A percentile compares a stretch with the other conserved stretches of the same genome.
Conservation (phyloP, 2,329 filamentous ascomycete genomes). For the Colletotrichum spinosum region DNA sequence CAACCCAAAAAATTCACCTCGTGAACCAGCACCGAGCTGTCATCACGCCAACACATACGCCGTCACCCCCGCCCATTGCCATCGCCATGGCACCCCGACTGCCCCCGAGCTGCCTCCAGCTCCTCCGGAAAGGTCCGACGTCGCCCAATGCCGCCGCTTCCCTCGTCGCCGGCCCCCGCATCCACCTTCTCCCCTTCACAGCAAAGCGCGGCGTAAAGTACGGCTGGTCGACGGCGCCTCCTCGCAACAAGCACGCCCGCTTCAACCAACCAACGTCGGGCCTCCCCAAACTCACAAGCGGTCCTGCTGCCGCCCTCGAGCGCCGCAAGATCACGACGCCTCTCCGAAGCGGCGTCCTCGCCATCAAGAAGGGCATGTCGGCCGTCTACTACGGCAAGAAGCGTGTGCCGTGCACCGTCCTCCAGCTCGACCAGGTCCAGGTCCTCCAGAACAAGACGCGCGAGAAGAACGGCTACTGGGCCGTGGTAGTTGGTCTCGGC, state of each 20-base stretch:
- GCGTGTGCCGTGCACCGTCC: conserved; percentile 87
- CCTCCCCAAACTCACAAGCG: conserved; percentile 66
- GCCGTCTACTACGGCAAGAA: conserved; percentile 84
- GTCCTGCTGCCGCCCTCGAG: conserved; percentile 70
- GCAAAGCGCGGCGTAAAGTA: conserved; percentile 64
- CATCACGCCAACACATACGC: conserved; percentile 10
- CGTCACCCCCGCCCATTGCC: conserved; percentile 5
- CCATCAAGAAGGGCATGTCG: conserved; percentile 96
- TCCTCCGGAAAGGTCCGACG: conserved; percentile 27
- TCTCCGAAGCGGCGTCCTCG: conserved; percentile 83
- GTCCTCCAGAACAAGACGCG: conserved; percentile 89
- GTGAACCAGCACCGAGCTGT: conserved; percentile 7
- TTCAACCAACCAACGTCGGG: conserved; percentile 71
- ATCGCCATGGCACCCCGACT: conserved; percentile 38
- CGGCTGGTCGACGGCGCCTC: conserved; percentile 70
- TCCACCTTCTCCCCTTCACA: conserved; percentile 58
- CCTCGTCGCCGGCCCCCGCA: conserved; percentile 40
- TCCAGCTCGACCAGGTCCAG: conserved; percentile 93
- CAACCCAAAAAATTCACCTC: conserved; percentile 38
- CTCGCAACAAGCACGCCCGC: conserved; percentile 62
- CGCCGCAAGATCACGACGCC: conserved; percentile 70
- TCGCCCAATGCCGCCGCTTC: conserved; percentile 21
- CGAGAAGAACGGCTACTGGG: conserved; percentile 88
- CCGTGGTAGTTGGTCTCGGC: conserved; percentile 89
- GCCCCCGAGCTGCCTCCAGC: conserved; percentile 36